Conservation (phyloP, 2,329 filamentous ascomycete genomes). For the Sporothrix mexicana region DNA sequence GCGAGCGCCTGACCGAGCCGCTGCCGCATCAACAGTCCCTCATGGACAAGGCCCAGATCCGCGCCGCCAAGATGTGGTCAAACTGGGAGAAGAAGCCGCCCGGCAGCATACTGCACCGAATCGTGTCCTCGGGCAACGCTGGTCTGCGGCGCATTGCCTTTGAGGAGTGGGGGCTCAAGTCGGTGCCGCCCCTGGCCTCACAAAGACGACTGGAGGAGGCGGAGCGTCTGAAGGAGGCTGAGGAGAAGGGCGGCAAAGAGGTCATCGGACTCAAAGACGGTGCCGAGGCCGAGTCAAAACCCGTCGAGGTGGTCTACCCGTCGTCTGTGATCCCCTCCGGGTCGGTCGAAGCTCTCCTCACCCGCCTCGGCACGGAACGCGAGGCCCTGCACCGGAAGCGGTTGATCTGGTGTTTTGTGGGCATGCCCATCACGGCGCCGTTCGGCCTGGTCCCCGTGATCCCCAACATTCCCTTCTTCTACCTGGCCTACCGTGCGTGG, state of each 20-base stretch:
- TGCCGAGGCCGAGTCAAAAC: constrained; percentile 40
- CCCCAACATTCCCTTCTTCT: constrained; percentile 96
- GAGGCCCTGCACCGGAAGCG: constrained; percentile 76
- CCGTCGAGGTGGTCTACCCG: constrained; percentile 79
- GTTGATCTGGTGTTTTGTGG: constrained; percentile 79
- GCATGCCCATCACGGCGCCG: constrained; percentile 82
- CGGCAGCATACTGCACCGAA: constrained; percentile 80
- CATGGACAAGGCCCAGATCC: constrained; percentile 72
- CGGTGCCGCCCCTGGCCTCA: constrained; percentile 79
- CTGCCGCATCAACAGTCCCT: constrained; percentile 59
- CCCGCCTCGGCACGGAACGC: constrained; percentile 76
- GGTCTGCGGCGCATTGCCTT: constrained; percentile 87
- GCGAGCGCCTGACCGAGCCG: constrained; percentile 69
- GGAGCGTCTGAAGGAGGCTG: background rate
- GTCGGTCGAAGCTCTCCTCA: constrained; percentile 69
- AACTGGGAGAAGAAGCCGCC: constrained; percentile 83
- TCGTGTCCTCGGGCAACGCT: constrained; percentile 85
- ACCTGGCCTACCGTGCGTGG: constrained; percentile 88
- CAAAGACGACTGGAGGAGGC: constrained; percentile 62
- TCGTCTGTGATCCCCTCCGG: constrained; percentile 68
- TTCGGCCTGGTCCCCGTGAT: constrained; percentile 87
- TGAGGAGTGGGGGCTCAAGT: constrained; percentile 98
- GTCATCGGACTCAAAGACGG: background rate
- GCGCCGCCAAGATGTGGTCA: constrained; percentile 79
- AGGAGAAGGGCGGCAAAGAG: background rate